Conservation (phyloP, 805 yeast genomes). For the Tetrapisispora namnaoensis region DNA sequence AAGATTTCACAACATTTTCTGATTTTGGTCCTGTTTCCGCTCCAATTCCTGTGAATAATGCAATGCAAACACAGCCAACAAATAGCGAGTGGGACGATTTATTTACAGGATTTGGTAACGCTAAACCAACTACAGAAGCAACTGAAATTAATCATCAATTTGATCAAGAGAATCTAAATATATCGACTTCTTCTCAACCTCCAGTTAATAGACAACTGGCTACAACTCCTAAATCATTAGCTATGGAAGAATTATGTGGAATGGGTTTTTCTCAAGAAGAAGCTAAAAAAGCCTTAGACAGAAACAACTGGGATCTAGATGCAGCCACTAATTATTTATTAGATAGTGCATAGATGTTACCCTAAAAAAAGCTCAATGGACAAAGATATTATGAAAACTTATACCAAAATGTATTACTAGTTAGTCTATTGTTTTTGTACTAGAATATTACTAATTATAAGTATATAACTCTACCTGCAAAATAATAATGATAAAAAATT, state of each 20-base stretch:
- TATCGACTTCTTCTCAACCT: constrained; percentile 4
- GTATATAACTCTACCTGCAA: background rate
- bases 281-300: constrained; percentile 58
- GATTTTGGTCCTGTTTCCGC: background rate
- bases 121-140: constrained; percentile 4
- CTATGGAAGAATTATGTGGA: constrained; percentile 69
- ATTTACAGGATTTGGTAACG: constrained; percentile 77
- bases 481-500: background rate
- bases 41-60: constrained; percentile 6
- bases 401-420: background rate
- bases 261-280: constrained; percentile 77
- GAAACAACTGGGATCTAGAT: constrained; percentile 64
- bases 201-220: constrained; percentile 28
- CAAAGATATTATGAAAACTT: too few species aligned
- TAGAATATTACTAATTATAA: too few species aligned
- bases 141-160: background rate
- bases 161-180: background rate
- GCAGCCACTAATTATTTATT: constrained; percentile 80
- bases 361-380: background rate
- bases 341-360: constrained; percentile 47
- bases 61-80: constrained; percentile 9
- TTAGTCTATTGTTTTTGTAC: background rate
- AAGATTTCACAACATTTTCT: constrained; percentile 15
- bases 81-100: constrained; percentile 91
- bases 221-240: constrained; percentile 41